Evolutionary conservation across 106 monocot species (phyloP).

Genomic region (Allium fistulosum): DNA sequence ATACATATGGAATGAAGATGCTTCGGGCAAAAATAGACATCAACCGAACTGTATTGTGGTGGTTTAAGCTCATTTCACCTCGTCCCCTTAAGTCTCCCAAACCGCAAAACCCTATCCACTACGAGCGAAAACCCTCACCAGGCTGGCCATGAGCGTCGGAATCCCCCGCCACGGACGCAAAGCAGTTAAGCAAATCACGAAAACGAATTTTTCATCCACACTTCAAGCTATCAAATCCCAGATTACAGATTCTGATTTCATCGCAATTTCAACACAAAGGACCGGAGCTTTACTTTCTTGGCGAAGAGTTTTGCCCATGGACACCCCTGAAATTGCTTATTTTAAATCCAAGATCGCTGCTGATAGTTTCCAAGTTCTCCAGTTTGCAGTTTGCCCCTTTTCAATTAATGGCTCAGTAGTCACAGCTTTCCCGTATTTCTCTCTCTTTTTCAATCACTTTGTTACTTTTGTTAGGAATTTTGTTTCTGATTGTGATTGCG

Average conservation of each 20-base stretch:
- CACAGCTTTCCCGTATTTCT: slow-evolving; percentile 39
- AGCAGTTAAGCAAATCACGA: slow-evolving; percentile 42
- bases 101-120: too few species aligned
- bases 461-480: too few species aligned
- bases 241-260: slow-evolving; percentile 56
- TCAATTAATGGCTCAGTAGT: slow-evolving; percentile 45
- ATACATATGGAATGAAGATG: too few species aligned
- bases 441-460: neutral
- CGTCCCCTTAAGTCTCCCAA: too few species aligned
- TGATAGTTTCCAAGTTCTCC: slow-evolving; percentile 71
- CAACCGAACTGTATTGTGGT: too few species aligned
- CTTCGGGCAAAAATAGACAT: too few species aligned
- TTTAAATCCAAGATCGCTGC: slow-evolving; percentile 83
- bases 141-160: neutral
- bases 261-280: slow-evolving; percentile 58
- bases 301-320: slow-evolving; percentile 57
- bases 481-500: too few species aligned
- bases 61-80: too few species aligned
- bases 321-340: slow-evolving; percentile 70
- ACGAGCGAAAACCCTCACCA: too few species aligned
- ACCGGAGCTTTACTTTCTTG: slow-evolving; percentile 41
- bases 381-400: slow-evolving; percentile 88
- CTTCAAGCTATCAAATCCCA: slow-evolving; percentile 39
- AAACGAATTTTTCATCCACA: slow-evolving; percentile 53
- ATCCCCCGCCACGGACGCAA: neutral